Percentiles rank a stretch among this genome's conserved stretches.
Evolutionary conservation across 2,329 filamentous ascomycete genomes (phyloP).

Genomic region (Dichotomopilus funicola): DNA sequence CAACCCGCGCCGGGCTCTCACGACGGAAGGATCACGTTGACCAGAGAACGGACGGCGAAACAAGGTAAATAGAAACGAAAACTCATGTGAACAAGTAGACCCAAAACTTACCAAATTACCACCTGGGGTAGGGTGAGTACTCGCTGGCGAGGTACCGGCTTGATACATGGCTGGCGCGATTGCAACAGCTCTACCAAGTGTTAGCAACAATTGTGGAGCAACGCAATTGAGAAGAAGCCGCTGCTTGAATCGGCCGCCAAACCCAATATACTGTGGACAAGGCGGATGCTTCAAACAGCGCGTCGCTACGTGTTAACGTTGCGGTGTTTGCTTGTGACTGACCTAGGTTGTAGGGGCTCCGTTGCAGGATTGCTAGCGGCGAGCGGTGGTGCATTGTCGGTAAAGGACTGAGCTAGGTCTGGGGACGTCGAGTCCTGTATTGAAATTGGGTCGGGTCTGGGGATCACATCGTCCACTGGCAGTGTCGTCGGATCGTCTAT

Average conservation of each 20-base stretch:
- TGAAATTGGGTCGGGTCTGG: conserved; percentile 44
- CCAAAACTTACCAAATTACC: conserved; percentile 34
- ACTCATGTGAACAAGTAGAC: neutral
- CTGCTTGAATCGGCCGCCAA: too few relatives aligned
- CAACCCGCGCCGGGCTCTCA: neutral
- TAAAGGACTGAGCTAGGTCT: conserved; percentile 35
- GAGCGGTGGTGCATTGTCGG: conserved; percentile 38
- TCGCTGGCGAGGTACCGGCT: conserved; percentile 33
- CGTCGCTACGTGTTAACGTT: neutral
- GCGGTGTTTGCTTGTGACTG: conserved; percentile 21
- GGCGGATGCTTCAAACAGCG: neutral
- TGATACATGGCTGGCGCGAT: conserved; percentile 26
- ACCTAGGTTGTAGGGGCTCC: conserved; percentile 43
- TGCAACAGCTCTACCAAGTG: conserved; percentile 18
- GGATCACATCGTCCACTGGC: conserved; percentile 43
- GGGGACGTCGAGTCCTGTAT: conserved; percentile 34
- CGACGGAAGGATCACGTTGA: too few relatives aligned
- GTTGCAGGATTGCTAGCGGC: conserved; percentile 31
- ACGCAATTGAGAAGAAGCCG: too few relatives aligned
- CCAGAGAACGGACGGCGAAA: neutral
- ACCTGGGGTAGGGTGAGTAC: conserved; percentile 32
- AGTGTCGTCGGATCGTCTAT: conserved; percentile 33
- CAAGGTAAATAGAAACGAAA: neutral
- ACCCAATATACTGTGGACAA: neutral
- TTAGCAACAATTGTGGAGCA: conserved; percentile 3